Percentiles rank a stretch among this genome's conserved stretches.
Evolutionary conservation across 2,329 filamentous ascomycete species (phyloP).

Genomic region (Stenocarpella maydis): DNA sequence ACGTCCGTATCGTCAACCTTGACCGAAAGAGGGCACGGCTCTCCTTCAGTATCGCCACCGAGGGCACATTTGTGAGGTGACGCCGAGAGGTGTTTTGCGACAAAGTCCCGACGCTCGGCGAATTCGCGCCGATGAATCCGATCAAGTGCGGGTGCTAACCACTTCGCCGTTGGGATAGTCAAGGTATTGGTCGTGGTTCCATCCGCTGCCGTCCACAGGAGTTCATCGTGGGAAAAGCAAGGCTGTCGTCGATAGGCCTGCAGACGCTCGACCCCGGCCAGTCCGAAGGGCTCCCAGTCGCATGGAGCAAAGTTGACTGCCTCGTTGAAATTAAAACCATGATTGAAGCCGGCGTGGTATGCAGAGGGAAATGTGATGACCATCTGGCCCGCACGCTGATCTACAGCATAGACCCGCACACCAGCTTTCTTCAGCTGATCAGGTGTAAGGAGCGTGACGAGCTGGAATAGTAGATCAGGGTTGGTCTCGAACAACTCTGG

Average conservation of each 20-base stretch:
- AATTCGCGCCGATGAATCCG: conserved; percentile 80
- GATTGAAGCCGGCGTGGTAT: conserved; percentile 98
- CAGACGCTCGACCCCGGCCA: conserved; percentile 84
- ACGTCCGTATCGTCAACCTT: conserved; percentile 77
- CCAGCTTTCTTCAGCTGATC: conserved; percentile 93
- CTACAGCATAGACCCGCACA: conserved; percentile 91
- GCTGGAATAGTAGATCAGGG: conserved; percentile 92
- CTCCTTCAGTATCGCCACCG: conserved; percentile 52
- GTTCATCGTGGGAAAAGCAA: conserved; percentile 96
- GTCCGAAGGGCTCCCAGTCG: conserved; percentile 95
- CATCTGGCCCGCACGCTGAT: conserved; percentile 94
- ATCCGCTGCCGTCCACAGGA: conserved; percentile 89
- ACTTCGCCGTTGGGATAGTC: conserved; percentile 90
- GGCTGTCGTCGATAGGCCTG: conserved; percentile 90
- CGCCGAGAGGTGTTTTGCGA: conserved; percentile 68
- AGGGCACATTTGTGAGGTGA: conserved; percentile 63
- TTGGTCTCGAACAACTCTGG: conserved; percentile 97
- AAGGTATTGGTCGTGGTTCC: conserved; percentile 70
- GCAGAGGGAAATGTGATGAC: conserved; percentile 97
- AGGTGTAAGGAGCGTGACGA: conserved; percentile 94
- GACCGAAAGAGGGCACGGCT: conserved; percentile 67
- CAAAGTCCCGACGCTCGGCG: conserved; percentile 72
- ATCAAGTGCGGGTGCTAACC: conserved; percentile 88
- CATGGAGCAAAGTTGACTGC: conserved; percentile 96
- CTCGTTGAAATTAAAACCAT: conserved; percentile 99